Base-by-base conservation (phyloP, 768 basidiomycete genomes). In the Collybia sordida region DNA sequence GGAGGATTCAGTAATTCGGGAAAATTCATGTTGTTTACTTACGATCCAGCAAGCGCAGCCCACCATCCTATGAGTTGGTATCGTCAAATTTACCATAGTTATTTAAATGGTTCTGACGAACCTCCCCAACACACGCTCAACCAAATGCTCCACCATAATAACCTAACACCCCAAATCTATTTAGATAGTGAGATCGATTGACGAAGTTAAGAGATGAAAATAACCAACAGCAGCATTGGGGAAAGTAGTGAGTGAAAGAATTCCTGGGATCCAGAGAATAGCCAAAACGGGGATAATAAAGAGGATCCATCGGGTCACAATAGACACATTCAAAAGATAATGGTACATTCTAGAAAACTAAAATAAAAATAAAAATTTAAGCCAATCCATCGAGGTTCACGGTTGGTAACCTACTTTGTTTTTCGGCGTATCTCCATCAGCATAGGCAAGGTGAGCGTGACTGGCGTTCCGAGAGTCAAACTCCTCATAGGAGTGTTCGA, bases 131-230 rank as follows among this genome's bases (percentile, higher is more conserved):
- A 70, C 25, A 94, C 81, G 34, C 77, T 80, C 23, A 93, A 69
- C 90, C 91, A 96, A 49, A 92, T 83, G 51, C 85, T 88, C 90
- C 90, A 93, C 81, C 82, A 90, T 5, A 88, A 46, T 40, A 88
- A 65, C 48, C 71, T 70, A 8, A 86, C 75, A 25, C 75, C 75
- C 81, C 82, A 86, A 9, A 86, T 68, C 78, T 82, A 49, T 9
- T 17, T 14, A 21, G 21, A 19, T 37, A 2, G 22, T 27, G 42
- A 23, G 24, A 45, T 25, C 27, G 18, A 40, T 28, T 34, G 28
- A 49, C n/a, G n/a, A 38, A 44, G 23, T 27, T 24, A 7, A 24
- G 37, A 52, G 37, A 50, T 55, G 36, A 47, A 36, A 23, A 47
- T n/a, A 23, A 71, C 78, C 27, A 54, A 88, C 80, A 34, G 61